Conservation (phyloP, 2,329 filamentous ascomycete genomes). For the Lasiodiplodia theobromae region DNA sequence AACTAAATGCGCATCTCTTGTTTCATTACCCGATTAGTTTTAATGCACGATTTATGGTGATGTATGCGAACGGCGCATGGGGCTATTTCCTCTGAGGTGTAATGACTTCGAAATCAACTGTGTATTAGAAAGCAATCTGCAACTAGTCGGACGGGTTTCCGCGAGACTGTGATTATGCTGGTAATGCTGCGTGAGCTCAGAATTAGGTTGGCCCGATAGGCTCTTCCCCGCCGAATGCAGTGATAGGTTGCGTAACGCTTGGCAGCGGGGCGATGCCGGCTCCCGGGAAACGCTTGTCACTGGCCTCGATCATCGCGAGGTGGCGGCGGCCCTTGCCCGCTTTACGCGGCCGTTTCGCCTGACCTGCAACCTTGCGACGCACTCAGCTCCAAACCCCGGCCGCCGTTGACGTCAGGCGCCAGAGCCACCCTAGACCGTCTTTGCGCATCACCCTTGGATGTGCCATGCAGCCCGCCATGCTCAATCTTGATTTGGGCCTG, state of each 20-base stretch:
- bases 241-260: neutral
- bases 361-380: neutral
- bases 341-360: conserved; percentile 10
- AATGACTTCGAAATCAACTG: conserved; percentile 5
- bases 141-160: neutral
- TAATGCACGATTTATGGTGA: conserved; percentile 22
- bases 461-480: conserved; percentile 1
- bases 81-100: neutral
- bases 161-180: neutral
- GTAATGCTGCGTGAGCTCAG: conserved; percentile 8
- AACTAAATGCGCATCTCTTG: conserved; percentile 24
- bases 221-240: neutral
- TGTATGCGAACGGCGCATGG: conserved; percentile 22
- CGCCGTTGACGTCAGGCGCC: conserved; percentile 23
- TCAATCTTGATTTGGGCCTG: conserved; percentile 20
- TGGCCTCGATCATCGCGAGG: conserved; percentile 24
- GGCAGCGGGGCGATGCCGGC: conserved; percentile 21
- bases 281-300: neutral
- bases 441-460: conserved; percentile 17
- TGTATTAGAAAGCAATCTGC: conserved; percentile 25
- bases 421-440: conserved; percentile 2
- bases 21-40: conserved; percentile 5
- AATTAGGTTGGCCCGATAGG: conserved; percentile 22
- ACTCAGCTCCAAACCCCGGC: neutral
- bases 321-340: conserved; percentile 14